Evolutionary conservation across 164 flowering plant species (phyloP), one percentile per base, ranked within the genome.

Genomic region (Taxillus chinensis): DNA sequence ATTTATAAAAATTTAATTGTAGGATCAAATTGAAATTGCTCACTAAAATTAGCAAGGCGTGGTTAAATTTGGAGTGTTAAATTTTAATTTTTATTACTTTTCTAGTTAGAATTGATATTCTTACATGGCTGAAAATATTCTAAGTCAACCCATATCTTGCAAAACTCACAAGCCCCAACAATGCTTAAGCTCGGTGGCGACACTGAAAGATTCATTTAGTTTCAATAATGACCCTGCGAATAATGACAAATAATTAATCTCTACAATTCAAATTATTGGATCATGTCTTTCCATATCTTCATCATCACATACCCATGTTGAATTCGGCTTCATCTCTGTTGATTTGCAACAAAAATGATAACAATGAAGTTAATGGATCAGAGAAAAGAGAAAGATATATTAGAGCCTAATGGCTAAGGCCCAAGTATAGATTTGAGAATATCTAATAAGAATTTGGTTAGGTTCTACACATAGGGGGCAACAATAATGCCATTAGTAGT

Each of bases 401-500:
- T 27, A 7, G 45, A 60, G 49, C 39, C n/a, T 17, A 40, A 27
- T 46, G 2, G 27, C 27, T 27, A 27, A 27, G 27, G 27, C 27
- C 2, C 27, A 2, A 27, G 27, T 27, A 27, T 8, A 15, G 14
- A 17, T 16, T 55, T n/a, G 51, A 62, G 41, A 49, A 55, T 69
- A 64, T 42, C 57, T 2, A 38, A 40, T 16, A 62, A 40, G 15
- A 5, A 7, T 51, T 72, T 80, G 72, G 65, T 64, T 64, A 77
- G 84, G 63, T 59, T 76, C 49, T 63, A 70, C 12, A 71, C 84
- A 0, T 71, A 79, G 84, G 77, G 12, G 80, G 83, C 0, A 69
- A 16, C 17, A 71, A 78, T 5, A 66, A 39, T 8, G 62, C 60
- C 2, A 3, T 49, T 0, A 77, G 60, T 9, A 60, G 51, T 52